These are phyloP conservation scores for Acanthamoeba royreba DNA, from an alignment of 208 protist species.

Conservation along the genomic window DNA sequence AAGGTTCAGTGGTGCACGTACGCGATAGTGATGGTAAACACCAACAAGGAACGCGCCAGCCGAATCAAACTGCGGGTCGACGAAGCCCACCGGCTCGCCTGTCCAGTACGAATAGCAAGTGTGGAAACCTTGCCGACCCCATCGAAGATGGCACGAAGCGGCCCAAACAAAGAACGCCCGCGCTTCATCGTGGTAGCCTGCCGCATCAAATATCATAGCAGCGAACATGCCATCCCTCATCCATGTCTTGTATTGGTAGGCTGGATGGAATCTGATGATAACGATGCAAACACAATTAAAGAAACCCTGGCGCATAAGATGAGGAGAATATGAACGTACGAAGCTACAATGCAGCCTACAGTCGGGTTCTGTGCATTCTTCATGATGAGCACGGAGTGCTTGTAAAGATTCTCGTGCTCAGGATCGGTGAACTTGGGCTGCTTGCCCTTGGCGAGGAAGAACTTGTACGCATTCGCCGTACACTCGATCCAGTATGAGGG, in stretches of 20 bases:
- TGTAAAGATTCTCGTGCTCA: neutral
- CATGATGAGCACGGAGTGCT: conserved; percentile 30
- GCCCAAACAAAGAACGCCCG: conserved; percentile 37
- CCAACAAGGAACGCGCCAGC: conserved; percentile 47
- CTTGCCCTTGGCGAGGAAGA: conserved; percentile 44
- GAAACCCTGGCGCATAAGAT: neutral
- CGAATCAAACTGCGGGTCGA: conserved; percentile 58
- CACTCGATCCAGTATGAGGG: neutral
- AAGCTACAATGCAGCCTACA: conserved; percentile 49
- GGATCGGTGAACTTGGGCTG: neutral
- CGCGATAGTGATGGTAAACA: conserved; percentile 44
- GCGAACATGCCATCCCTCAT: conserved; percentile 51
- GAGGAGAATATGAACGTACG: neutral
- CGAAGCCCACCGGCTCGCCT: conserved; percentile 55
- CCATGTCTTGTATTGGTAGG: conserved; percentile 33
- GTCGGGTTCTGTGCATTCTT: conserved; percentile 62
- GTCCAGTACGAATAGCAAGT: conserved; percentile 61
- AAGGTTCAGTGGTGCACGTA: neutral
- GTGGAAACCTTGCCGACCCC: conserved; percentile 46
- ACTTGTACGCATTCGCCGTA: neutral
- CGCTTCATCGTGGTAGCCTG: conserved; percentile 55
- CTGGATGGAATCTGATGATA: neutral
- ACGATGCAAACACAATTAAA: neutral
- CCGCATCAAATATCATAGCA: conserved; percentile 54
- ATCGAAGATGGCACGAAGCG: conserved; percentile 10